A percentile compares a stretch with the other conserved stretches of the same genome.
These are phyloP conservation scores for Kodamaea sp. DNA, from an alignment of 1,139 yeast genomes.

Conservation along the genomic window DNA sequence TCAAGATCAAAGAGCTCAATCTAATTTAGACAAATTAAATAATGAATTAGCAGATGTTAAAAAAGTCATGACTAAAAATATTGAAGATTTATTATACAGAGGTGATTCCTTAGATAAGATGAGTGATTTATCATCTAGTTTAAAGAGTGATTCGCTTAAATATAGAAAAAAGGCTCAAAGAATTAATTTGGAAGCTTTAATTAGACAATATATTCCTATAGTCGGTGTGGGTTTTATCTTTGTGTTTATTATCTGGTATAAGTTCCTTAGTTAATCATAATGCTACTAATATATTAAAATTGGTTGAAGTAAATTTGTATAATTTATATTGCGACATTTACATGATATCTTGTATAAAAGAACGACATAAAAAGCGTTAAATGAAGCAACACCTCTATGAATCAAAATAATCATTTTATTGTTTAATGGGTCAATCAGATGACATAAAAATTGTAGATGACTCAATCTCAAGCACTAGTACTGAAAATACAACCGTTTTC, in stretches of 20 bases:
- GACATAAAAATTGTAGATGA: no score
- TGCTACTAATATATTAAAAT: no score
- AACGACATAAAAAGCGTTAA: no score
- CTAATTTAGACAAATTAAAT: conserved; percentile 80
- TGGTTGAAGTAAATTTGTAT: no score
- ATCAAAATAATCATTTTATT: no score
- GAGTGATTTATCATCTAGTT: conserved; percentile 80
- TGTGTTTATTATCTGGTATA: conserved; percentile 80
- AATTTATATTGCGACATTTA: no score
- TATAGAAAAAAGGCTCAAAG: conserved; percentile 87
- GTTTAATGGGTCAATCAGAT: no score
- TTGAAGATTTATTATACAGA: conserved; percentile 88
- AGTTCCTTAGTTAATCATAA: conserved; percentile 42
- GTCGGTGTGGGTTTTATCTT: conserved; percentile 68
- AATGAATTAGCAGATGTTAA: conserved; percentile 90
- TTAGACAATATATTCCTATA: conserved; percentile 86
- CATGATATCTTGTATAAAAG: no score
- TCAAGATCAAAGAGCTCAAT: conserved; percentile 87
- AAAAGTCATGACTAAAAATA: conserved; percentile 91
- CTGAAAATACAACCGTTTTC: no score
- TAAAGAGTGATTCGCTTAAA: conserved; percentile 80
- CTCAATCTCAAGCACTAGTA: no score
- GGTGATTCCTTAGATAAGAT: conserved; percentile 92
- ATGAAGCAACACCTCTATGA: no score
- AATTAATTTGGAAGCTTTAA: conserved; percentile 83